phyloP scores from a whole-genome alignment of 2,329 filamentous ascomycete genomes.

The Tolypocladium nubicola region DNA sequence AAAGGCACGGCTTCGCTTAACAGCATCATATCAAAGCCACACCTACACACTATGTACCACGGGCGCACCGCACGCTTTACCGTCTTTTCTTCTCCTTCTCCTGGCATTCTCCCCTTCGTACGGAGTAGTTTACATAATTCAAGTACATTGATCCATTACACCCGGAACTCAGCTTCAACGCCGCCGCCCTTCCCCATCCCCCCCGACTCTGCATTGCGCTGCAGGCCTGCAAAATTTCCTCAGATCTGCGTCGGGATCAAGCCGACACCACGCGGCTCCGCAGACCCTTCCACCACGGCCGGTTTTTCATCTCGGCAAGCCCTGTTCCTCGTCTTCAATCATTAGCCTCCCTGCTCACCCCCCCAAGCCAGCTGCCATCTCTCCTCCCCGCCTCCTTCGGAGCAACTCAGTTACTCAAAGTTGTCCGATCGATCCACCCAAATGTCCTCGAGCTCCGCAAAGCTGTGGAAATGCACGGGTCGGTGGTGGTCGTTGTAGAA shows the following conservation, averaged over 20 bases:
- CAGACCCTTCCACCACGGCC: not conserved
- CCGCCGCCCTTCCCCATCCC: not conserved
- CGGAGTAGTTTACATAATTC: not conserved
- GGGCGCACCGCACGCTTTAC: not conserved
- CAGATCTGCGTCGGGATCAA: not conserved
- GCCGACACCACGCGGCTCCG: not conserved
- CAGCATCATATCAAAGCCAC: not conserved
- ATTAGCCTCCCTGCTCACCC: not conserved
- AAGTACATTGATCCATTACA: not conserved
- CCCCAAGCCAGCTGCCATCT: not conserved
- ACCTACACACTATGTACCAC: no score
- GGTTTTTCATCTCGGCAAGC: not conserved
- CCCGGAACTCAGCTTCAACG: not conserved
- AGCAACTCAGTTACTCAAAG: constrained; percentile 57
- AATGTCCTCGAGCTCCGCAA: constrained; percentile 92
- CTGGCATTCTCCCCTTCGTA: not conserved
- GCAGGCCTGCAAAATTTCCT: not conserved
- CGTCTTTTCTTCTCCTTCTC: not conserved
- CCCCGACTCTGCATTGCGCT: not conserved
- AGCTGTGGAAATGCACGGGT: constrained; percentile 92
- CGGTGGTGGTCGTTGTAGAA: constrained; percentile 93
- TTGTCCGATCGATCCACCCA: constrained; percentile 91
- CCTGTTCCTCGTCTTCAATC: not conserved
- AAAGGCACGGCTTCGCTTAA: no score
- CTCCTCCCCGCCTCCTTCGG: not conserved